Evolutionary conservation across 306 rosid genomes (phyloP).

Genomic region (Rosa multiflora): DNA sequence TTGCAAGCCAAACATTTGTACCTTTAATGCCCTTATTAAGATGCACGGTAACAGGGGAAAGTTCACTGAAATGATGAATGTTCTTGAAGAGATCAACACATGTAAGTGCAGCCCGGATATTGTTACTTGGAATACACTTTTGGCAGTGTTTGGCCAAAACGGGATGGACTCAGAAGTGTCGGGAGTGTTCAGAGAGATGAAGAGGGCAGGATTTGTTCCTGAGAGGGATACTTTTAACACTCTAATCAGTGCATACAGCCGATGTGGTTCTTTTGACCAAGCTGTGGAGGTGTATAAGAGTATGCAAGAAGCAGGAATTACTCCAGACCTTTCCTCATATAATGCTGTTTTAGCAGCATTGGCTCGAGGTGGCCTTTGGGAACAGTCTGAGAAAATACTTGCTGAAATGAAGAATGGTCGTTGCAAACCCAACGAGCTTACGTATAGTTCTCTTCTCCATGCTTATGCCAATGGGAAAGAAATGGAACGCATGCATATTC

Average conservation of each 20-base stretch:
- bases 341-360: slow-evolving; percentile 89
- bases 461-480: slow-evolving; percentile 90
- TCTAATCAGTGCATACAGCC: slow-evolving; percentile 82
- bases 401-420: slow-evolving; percentile 74
- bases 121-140: slow-evolving; percentile 93
- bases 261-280: slow-evolving; percentile 84
- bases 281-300: slow-evolving; percentile 75
- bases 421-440: slow-evolving; percentile 80
- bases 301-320: slow-evolving; percentile 85
- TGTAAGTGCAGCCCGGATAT: slow-evolving; percentile 71
- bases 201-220: slow-evolving; percentile 92
- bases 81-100: slow-evolving; percentile 66
- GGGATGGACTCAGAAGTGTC: slow-evolving; percentile 85
- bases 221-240: slow-evolving; percentile 93
- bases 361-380: slow-evolving; percentile 93
- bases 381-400: slow-evolving; percentile 79
- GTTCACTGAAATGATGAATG: slow-evolving; percentile 83
- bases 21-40: slow-evolving; percentile 86
- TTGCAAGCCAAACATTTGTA: slow-evolving; percentile 85
- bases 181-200: slow-evolving; percentile 82
- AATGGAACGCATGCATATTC: slow-evolving; percentile 56
- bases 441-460: slow-evolving; percentile 86
- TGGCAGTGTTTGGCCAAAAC: slow-evolving; percentile 90
- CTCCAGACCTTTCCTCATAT: slow-evolving; percentile 83
- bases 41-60: slow-evolving; percentile 90